Percentiles rank a stretch among this genome's conserved stretches.
These are phyloP conservation scores for Mycogone perniciosa DNA, from an alignment of 2,329 filamentous ascomycete species.

Conservation along the genomic window DNA sequence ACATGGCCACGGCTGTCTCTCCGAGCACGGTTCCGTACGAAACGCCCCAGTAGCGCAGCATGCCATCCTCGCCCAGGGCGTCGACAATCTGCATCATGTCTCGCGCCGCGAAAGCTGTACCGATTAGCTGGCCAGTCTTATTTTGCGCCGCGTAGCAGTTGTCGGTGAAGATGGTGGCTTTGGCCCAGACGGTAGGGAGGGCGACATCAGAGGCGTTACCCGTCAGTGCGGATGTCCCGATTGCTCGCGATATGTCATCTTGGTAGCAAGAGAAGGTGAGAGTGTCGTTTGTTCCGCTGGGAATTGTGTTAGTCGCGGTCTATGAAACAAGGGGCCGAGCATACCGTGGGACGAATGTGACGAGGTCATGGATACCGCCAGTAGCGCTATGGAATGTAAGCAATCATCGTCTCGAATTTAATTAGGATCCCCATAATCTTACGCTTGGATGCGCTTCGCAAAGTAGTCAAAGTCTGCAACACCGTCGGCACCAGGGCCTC, in stretches of 20 bases:
- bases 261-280: conserved; percentile 22
- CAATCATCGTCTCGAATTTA: neutral
- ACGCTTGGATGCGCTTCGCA: conserved; percentile 9
- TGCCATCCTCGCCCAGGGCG: conserved; percentile 31
- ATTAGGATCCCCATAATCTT: neutral
- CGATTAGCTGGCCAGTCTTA: conserved; percentile 30
- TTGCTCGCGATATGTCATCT: neutral
- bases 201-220: conserved; percentile 18
- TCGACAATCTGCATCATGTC: conserved; percentile 41
- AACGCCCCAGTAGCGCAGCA: conserved; percentile 21
- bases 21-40: conserved; percentile 10
- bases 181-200: conserved; percentile 19
- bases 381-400: conserved; percentile 13
- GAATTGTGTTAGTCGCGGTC: neutral
- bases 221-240: neutral
- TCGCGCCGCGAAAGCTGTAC: conserved; percentile 37
- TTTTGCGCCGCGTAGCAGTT: conserved; percentile 18
- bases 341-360: conserved; percentile 23
- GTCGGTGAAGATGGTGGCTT: conserved; percentile 15
- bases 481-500: conserved; percentile 18
- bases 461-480: neutral
- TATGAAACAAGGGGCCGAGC: neutral
- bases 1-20: conserved; percentile 7
- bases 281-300: conserved; percentile 22
- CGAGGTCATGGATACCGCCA: conserved; percentile 21